phyloP scores from a whole-genome alignment of 306 rosid species.

The Cicer pinnatifidum region DNA sequence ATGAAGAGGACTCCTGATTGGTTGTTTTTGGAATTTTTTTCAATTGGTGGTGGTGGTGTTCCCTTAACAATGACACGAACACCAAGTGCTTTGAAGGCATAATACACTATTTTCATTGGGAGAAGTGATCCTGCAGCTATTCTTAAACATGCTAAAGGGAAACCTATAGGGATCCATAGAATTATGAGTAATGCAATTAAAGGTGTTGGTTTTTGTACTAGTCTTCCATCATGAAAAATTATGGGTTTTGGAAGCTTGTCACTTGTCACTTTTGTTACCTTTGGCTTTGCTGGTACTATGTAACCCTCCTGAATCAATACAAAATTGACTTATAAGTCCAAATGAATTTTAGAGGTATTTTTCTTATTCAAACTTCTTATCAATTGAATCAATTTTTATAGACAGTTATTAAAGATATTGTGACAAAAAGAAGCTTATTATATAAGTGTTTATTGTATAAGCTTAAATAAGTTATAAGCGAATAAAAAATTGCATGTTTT shows the following conservation, averaged over 20 bases:
- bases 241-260: conserved; percentile 82
- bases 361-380: too few relatives aligned
- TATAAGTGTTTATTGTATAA: too few relatives aligned
- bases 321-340: neutral
- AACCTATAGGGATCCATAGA: conserved; percentile 79
- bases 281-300: conserved; percentile 57
- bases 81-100: conserved; percentile 75
- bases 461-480: too few relatives aligned
- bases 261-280: conserved; percentile 51
- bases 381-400: too few relatives aligned
- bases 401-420: too few relatives aligned
- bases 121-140: conserved; percentile 78
- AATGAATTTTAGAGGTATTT: too few relatives aligned
- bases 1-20: conserved; percentile 68
- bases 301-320: conserved; percentile 62
- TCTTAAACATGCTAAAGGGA: conserved; percentile 68
- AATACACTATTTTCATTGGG: conserved; percentile 73
- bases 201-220: conserved; percentile 75
- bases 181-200: conserved; percentile 59
- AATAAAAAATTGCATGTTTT: too few relatives aligned
- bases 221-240: conserved; percentile 85
- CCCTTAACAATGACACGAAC: conserved; percentile 73
- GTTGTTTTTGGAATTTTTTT: conserved; percentile 39
- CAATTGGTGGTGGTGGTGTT: conserved; percentile 61
- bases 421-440: neutral